Conservation (phyloP, 768 basidiomycete genomes). For the Mycena leptocephala region DNA sequence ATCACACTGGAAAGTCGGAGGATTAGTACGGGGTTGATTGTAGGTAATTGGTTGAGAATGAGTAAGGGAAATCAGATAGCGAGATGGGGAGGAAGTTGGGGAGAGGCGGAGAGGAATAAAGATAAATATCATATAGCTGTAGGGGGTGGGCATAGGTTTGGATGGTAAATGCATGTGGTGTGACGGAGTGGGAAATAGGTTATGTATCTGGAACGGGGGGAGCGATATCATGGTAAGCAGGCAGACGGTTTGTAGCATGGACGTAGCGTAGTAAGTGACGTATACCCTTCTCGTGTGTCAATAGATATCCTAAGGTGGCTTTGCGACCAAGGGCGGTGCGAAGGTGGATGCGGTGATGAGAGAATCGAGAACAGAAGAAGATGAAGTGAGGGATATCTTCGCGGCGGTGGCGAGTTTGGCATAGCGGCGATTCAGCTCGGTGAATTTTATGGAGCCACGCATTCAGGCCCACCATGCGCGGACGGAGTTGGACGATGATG, state of each 20-base stretch:
- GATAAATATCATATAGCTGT: too few relatives aligned
- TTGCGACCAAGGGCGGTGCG: background rate
- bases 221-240: background rate
- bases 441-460: background rate
- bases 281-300: background rate
- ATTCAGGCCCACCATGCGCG: background rate
- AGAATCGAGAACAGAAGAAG: constrained; percentile 24
- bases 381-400: constrained; percentile 37
- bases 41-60: too few relatives aligned
- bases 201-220: background rate
- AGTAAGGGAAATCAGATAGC: too few relatives aligned
- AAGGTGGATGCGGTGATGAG: background rate
- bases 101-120: background rate
- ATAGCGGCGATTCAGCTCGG: background rate
- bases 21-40: background rate
- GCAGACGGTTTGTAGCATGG: constrained; percentile 17
- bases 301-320: constrained; percentile 19
- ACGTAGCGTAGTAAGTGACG: background rate
- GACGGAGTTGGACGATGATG: background rate
- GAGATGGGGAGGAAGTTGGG: background rate
- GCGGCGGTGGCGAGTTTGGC: background rate
- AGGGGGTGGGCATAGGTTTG: too few relatives aligned
- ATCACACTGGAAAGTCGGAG: too few relatives aligned
- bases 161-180: too few relatives aligned
- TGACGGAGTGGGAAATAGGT: too few relatives aligned